These are phyloP conservation scores for Helotiales sp. DNA, from an alignment of 2,329 filamentous ascomycete genomes.

Conservation along the genomic window DNA sequence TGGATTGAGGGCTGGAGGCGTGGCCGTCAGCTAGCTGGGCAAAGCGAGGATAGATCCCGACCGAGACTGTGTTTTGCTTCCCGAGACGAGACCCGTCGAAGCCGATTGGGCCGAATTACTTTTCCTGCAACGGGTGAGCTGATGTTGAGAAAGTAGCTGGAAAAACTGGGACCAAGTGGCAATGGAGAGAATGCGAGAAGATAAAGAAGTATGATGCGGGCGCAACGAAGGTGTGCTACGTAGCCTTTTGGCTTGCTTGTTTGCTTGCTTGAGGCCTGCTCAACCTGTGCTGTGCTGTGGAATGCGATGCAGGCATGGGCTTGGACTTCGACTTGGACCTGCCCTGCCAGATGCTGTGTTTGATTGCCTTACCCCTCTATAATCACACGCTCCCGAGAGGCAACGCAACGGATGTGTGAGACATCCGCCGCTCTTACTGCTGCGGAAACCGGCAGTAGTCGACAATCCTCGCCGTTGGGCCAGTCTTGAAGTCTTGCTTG, in stretches of 20 bases:
- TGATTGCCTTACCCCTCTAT: conserved; percentile 32
- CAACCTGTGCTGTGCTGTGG: conserved; percentile 19
- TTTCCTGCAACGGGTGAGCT: conserved; percentile 17
- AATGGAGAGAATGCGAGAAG: not conserved
- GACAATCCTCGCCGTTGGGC: conserved; percentile 3
- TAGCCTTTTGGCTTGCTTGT: conserved; percentile 2
- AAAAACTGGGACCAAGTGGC: not conserved
- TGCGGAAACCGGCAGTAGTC: conserved; percentile 33
- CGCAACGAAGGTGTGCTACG: not conserved
- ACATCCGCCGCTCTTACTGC: conserved; percentile 33
- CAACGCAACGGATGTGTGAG: conserved; percentile 27
- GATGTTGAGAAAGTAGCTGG: not conserved
- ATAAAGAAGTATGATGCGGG: not conserved
- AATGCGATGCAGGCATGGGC: conserved; percentile 22
- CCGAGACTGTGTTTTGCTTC: conserved; percentile 25
- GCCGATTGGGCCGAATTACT: conserved; percentile 27
- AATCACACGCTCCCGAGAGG: conserved; percentile 30
- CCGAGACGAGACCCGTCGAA: conserved; percentile 32
- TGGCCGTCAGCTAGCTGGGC: conserved; percentile 18
- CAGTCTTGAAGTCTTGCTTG: conserved; percentile 17
- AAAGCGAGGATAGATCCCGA: conserved; percentile 20
- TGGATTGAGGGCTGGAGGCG: conserved; percentile 9
- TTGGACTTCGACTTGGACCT: conserved; percentile 3
- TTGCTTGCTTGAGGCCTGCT: conserved; percentile 4
- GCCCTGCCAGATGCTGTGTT: conserved; percentile 28